Conservation (phyloP, 148 eudicot species). For the Camellia sinensis region DNA sequence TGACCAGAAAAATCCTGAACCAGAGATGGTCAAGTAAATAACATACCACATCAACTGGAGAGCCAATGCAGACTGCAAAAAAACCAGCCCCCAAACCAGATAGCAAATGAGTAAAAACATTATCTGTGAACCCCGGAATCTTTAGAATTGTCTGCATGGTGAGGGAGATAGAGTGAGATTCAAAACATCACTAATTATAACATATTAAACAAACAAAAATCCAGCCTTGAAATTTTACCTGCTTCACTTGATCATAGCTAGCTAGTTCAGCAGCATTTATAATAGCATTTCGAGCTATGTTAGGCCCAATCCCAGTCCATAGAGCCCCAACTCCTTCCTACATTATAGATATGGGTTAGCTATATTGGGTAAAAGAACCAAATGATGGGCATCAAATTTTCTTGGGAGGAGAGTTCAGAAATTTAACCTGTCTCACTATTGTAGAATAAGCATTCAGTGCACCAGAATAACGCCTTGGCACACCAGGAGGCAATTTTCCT, state of each 20-base stretch:
- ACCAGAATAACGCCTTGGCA: conserved; percentile 86
- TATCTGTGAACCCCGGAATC: conserved; percentile 94
- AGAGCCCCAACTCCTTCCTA: conserved; percentile 90
- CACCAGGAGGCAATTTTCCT: conserved; percentile 87
- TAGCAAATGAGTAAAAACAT: conserved; percentile 77
- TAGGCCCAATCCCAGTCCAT: conserved; percentile 99
- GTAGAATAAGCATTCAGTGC: conserved; percentile 94
- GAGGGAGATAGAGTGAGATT: conserved; percentile 15
- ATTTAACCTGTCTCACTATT: conserved; percentile 67
- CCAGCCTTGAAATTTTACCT: conserved; percentile 39
- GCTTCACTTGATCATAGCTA: conserved; percentile 97
- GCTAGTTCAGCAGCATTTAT: conserved; percentile 99
- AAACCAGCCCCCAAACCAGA: conserved; percentile 97
- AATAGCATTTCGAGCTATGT: conserved; percentile 92
- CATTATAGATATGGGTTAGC: conserved; percentile 16
- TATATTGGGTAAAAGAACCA: conserved; percentile 2
- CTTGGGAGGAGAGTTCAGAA: conserved; percentile 6
- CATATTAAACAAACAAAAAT: not conserved
- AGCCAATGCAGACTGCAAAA: conserved; percentile 95
- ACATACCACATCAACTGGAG: conserved; percentile 96
- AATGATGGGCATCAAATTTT: not conserved
- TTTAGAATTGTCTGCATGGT: conserved; percentile 73
- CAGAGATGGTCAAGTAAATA: not conserved
- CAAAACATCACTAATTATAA: not conserved
- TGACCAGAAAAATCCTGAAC: conserved; percentile 6